Percentiles rank a stretch among this genome's conserved stretches.
phyloP scores from a whole-genome alignment of 352 stramenopile genomes.

The Saprolegnia parasitica region DNA sequence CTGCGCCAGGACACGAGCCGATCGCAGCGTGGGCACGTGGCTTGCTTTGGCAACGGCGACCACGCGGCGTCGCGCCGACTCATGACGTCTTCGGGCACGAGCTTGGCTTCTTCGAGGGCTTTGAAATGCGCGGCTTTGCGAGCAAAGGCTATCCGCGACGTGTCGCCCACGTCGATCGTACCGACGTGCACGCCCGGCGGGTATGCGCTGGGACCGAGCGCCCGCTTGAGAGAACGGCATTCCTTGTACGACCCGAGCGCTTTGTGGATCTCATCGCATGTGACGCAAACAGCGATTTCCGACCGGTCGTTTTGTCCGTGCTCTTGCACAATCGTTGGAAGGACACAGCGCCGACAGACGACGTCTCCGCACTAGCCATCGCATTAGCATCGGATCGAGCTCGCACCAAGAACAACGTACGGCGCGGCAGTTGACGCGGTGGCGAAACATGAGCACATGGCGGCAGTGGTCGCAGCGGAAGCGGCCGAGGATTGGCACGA shows the following conservation, averaged over 20 bases:
- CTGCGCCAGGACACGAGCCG: neutral
- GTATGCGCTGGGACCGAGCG: neutral
- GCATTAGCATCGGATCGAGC: neutral
- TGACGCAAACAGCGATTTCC: neutral
- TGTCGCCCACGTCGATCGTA: too few species aligned
- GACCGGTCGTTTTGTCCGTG: neutral
- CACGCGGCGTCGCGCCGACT: neutral
- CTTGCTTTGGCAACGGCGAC: neutral
- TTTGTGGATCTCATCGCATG: neutral
- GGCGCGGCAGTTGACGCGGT: neutral
- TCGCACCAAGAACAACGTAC: neutral
- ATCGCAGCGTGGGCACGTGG: neutral
- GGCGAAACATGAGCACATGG: neutral
- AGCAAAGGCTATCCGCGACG: neutral
- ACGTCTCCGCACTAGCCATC: conserved; percentile 1
- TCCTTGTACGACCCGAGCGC: neutral
- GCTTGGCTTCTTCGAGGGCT: neutral
- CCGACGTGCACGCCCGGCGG: neutral
- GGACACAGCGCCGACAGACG: neutral
- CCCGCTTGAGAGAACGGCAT: neutral
- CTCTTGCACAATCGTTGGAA: neutral
- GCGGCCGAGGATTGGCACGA: neutral
- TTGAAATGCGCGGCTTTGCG: conserved; percentile 1
- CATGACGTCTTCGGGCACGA: conserved; percentile 11
- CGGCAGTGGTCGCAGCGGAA: conserved; percentile 9